A percentile compares a stretch with the other conserved stretches of the same genome.
phyloP scores from a whole-genome alignment of 2,329 filamentous ascomycete species.

The Arthrinium phaeospermum region DNA sequence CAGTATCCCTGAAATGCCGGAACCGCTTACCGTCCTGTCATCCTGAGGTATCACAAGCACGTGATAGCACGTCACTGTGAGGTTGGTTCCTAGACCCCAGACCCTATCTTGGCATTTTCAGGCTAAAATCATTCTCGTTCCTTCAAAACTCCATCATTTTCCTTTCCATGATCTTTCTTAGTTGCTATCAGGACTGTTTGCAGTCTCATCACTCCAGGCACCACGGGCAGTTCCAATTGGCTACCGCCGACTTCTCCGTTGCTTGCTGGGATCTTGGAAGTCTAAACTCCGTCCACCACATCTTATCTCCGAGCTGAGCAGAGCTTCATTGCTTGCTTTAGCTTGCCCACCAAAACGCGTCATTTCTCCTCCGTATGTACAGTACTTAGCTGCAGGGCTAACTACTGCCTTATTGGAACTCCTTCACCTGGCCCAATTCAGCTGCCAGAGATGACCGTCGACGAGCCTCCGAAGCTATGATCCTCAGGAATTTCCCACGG shows the following conservation, averaged over 20 bases:
- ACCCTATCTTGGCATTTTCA: not conserved
- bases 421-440: not conserved
- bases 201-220: not conserved
- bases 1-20: not conserved
- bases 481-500: conserved; percentile 23
- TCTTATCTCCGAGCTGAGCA: conserved; percentile 4
- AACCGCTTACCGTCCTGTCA: not conserved
- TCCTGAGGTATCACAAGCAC: not conserved
- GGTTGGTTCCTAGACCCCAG: not conserved
- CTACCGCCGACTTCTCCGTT: not conserved
- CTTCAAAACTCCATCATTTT: not conserved
- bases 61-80: not conserved
- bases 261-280: not conserved
- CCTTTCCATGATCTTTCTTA: not conserved
- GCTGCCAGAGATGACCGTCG: conserved; percentile 16
- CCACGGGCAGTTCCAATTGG: not conserved
- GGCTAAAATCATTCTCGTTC: too few species aligned
- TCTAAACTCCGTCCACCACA: not conserved
- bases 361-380: not conserved
- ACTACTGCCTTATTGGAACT: not conserved
- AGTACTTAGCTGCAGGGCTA: not conserved
- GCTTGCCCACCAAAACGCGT: not conserved
- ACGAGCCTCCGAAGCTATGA: conserved; percentile 19
- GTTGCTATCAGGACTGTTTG: not conserved
- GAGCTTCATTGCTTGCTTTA: not conserved